phyloP scores from a whole-genome alignment of 78 protist species.

The Dictyostelium purpureum region DNA sequence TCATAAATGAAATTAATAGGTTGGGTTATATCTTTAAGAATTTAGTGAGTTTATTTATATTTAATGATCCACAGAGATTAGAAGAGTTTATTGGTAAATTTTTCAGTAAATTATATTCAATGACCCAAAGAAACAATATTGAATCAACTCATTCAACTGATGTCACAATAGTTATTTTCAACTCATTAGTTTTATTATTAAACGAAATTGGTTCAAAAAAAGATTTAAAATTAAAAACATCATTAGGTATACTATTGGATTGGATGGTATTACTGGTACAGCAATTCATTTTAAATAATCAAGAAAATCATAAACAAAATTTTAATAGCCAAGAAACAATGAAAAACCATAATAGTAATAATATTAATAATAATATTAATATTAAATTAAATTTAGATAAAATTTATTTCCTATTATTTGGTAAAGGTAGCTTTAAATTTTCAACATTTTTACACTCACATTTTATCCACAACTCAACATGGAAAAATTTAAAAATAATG shows the following conservation, averaged over 20 bases:
- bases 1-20: too few species aligned
- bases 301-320: background rate
- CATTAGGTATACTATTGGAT: constrained; percentile 49
- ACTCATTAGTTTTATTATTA: background rate
- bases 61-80: background rate
- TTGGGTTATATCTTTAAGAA: background rate
- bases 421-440: constrained; percentile 14
- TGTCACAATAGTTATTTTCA: background rate
- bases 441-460: constrained; percentile 44
- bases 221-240: background rate
- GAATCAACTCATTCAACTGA: background rate
- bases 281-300: constrained; percentile 2
- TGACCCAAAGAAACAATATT: background rate
- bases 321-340: background rate
- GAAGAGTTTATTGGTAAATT: constrained; percentile 48
- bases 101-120: background rate
- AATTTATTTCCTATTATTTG: constrained; percentile 15
- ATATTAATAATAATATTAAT: background rate
- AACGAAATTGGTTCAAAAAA: background rate
- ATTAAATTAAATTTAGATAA: background rate
- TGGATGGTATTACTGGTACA: constrained; percentile 32
- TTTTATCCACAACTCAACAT: constrained; percentile 61
- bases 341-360: background rate
- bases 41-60: background rate
- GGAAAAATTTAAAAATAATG: constrained; percentile 37